Evolutionary conservation across 345 rosid species (phyloP), one percentile per base, ranked within the genome.

Genomic region (Dipteronia sinensis): DNA sequence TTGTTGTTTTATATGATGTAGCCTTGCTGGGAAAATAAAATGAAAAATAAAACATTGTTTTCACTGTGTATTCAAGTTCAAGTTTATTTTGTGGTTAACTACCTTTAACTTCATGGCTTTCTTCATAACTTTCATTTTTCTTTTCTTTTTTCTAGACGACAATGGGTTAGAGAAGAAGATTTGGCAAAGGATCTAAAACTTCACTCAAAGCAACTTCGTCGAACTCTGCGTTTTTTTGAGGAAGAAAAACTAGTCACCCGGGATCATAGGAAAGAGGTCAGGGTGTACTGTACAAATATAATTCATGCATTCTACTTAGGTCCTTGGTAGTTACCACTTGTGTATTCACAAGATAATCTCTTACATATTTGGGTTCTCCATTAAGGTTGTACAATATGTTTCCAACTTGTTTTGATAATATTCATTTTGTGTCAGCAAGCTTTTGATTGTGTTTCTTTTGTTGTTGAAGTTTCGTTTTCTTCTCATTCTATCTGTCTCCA

Each of bases 121-220:
- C 31, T 20, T 44, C 58, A 20, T 38, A 7, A 12, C 59, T 34
- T 34, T 20, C 4, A 27, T 47, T 34, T 17, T 34, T 58, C 56
- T 76, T 6, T 76, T 55, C 31, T 68, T 71, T 76, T 55, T 80
- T 51, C 51, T 83, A 92, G 98, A 81, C 90, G 93, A 53, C 97
- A 89, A 78, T 96, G 99, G 95, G 97, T 92, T 78, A 87, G 97
- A 81, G 99, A 96, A 86, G 98, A 96, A 84, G 97, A 91, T 87
- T 86, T 96, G 86, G 98, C 98, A 8, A 94, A 88, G 84, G 97
- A 94, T 53, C 85, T 94, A 86, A 90, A 88, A 78, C 71, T 90
- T 69, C 97, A 96, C 58, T 76, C 92, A n/a, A 96, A 94, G 89
- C 97, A 92, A 79, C 92, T 94, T 25, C 89, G 95, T 12, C 89